phyloP scores from a whole-genome alignment of 352 stramenopile species.

The Globisporangium irregulare region DNA sequence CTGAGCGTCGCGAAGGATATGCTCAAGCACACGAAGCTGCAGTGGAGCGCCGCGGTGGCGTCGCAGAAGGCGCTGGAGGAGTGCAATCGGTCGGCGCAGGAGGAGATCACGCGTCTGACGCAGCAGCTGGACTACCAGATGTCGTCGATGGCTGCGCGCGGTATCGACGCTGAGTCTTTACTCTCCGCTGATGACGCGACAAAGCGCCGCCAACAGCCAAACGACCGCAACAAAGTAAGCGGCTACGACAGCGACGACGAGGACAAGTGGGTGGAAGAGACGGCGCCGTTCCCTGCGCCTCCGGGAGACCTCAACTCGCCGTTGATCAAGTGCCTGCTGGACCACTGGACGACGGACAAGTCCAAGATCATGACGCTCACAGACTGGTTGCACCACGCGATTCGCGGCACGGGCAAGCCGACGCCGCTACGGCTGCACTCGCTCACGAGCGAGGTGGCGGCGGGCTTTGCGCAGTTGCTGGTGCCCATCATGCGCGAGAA shows the following conservation, averaged over 20 bases:
- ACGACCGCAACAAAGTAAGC: constrained; percentile 6
- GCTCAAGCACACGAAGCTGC: constrained; percentile 59
- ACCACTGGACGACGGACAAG: constrained; percentile 71
- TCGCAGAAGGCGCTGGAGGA: constrained; percentile 63
- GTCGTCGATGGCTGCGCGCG: constrained; percentile 18
- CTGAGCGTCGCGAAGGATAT: constrained; percentile 47
- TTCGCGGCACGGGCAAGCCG: constrained; percentile 43
- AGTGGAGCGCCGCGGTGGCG: constrained; percentile 58
- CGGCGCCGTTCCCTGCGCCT: constrained; percentile 46
- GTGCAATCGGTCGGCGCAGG: constrained; percentile 46
- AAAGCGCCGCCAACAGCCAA: not conserved
- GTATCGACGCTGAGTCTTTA: not conserved
- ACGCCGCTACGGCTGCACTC: constrained; percentile 40
- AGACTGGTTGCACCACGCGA: constrained; percentile 63
- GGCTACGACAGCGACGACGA: constrained; percentile 27
- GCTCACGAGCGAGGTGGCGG: constrained; percentile 50
- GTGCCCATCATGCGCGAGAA: constrained; percentile 65
- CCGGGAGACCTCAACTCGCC: constrained; percentile 66
- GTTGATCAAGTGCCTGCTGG: constrained; percentile 56
- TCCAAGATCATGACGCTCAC: constrained; percentile 50
- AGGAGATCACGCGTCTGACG: constrained; percentile 44
- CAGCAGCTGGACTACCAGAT: constrained; percentile 50
- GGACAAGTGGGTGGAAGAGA: constrained; percentile 55
- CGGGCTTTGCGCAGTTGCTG: constrained; percentile 63
- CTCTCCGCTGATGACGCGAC: not conserved